Evolutionary conservation across 208 protist genomes (phyloP).

Genomic region (Crithidia acanthocephali): DNA sequence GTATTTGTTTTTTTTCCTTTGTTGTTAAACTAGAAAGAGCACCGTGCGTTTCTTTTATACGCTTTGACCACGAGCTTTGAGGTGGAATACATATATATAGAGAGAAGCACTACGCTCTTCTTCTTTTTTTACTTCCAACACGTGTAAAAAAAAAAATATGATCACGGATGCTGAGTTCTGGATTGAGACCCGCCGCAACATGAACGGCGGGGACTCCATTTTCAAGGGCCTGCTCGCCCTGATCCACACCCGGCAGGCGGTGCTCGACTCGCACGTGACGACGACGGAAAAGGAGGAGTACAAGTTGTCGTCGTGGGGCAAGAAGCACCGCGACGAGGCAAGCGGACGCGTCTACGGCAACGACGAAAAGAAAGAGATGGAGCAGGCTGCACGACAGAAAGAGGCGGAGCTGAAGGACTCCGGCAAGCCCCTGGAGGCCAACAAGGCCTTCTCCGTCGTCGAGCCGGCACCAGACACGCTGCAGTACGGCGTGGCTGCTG

Average conservation of each 20-base stretch:
- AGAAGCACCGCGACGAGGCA: slow-evolving; percentile 39
- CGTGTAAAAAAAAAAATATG: slow-evolving; percentile 51
- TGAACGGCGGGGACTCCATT: slow-evolving; percentile 62
- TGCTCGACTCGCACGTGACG: slow-evolving; percentile 50
- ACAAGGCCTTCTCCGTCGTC: slow-evolving; percentile 38
- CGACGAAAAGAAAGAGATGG: slow-evolving; percentile 40
- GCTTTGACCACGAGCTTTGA: no score
- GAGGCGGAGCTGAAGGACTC: slow-evolving; percentile 40
- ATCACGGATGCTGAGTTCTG: slow-evolving; percentile 90
- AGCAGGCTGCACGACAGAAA: slow-evolving; percentile 25
- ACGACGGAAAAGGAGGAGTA: slow-evolving; percentile 46
- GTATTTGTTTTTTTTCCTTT: no score
- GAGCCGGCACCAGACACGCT: slow-evolving; percentile 4
- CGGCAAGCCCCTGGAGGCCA: slow-evolving; percentile 39
- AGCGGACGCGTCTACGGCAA: slow-evolving; percentile 34
- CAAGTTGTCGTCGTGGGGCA: slow-evolving; percentile 31
- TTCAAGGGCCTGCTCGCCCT: slow-evolving; percentile 73
- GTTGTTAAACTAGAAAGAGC: no score
- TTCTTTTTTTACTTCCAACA: background rate
- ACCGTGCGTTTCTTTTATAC: no score
- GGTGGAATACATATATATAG: no score
- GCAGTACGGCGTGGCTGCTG: slow-evolving; percentile 42
- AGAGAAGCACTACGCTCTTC: background rate
- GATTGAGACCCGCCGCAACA: slow-evolving; percentile 67
- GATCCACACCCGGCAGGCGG: slow-evolving; percentile 63